Percentiles rank a stretch among this genome's conserved stretches.
These are phyloP conservation scores for Dictyostelium discoideum DNA, from an alignment of 78 protist genomes.

Conservation along the genomic window DNA sequence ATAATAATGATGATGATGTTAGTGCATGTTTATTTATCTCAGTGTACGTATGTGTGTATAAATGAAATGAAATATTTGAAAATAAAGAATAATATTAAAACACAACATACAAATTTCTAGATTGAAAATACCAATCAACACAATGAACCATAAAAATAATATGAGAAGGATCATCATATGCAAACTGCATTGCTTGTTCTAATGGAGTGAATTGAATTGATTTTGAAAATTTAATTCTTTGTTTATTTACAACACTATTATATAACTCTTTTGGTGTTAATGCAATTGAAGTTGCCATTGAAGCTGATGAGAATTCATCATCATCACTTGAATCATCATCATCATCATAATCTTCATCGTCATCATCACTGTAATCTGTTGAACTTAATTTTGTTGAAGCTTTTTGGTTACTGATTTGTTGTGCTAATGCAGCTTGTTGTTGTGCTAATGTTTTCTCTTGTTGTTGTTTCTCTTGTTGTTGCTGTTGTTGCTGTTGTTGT, in stretches of 20 bases:
- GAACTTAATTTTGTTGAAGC: not conserved
- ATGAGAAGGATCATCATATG: constrained; percentile 65
- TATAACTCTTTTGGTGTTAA: constrained; percentile 36
- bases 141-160: constrained; percentile 40
- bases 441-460: not conserved
- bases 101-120: constrained; percentile 2
- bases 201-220: constrained; percentile 27
- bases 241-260: constrained; percentile 9
- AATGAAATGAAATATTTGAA: too few species aligned
- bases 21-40: too few species aligned
- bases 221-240: not conserved
- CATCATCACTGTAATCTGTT: constrained; percentile 11
- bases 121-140: constrained; percentile 51
- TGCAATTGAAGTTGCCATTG: constrained; percentile 1
- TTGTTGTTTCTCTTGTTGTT: not conserved
- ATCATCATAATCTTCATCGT: constrained; percentile 36
- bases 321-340: constrained; percentile 34
- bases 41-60: too few species aligned
- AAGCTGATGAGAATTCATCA: not conserved
- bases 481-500: not conserved
- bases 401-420: not conserved
- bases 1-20: not conserved
- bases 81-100: not conserved
- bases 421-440: not conserved
- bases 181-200: constrained; percentile 13